Evolutionary conservation across 345 rosid species (phyloP), one percentile per base, ranked within the genome.

Genomic region (Anastatica hierochuntica): DNA sequence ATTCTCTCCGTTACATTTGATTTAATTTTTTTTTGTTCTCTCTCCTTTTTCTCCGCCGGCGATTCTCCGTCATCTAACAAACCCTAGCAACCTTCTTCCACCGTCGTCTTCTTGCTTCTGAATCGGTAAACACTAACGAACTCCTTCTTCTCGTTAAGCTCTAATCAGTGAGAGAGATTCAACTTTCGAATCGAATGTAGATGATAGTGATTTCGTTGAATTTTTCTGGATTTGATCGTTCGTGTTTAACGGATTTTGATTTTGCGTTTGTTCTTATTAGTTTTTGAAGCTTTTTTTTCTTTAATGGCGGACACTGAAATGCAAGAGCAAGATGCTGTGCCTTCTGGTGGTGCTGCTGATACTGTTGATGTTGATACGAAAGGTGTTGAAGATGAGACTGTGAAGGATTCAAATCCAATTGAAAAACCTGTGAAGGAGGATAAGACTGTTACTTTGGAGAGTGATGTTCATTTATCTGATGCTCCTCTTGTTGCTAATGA

Each of bases 261-360:
- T 54, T 29, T 41, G 2, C 6, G 6, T 36, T 18, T 53, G 13
- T 13, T 49, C 34, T 49, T 47, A 3, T 38, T 10, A 18, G 6
- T 36, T 0, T 23, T 8, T 0, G 43, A 14, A 19, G 41, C 1
- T 9, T n/a, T n/a, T n/a, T n/a, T n/a, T n/a, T n/a, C n/a, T 15
- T 33, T 58, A 23, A 85, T 82, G 95, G 82, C 60, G 63, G 79
- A 75, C 41, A 56, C 74, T 0, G 84, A 79, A 64, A 78, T 76
- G 82, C 56, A 58, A 27, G 82, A 65, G 27, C 74, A 61, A 37
- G 82, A 70, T 15, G n/a, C n/a, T n/a, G 47, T 73, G 55, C 52
- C 60, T 9, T 24, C 17, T 43, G 58, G 26, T 64, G 27, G 24
- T 29, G 27, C 6, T 3, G 27, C 14, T 47, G 56, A 56, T 21